Evolutionary conservation across 495 filamentous ascomycete species (phyloP), one percentile per base, ranked within the genome.

Genomic region (Parathielavia hyrcaniae): DNA sequence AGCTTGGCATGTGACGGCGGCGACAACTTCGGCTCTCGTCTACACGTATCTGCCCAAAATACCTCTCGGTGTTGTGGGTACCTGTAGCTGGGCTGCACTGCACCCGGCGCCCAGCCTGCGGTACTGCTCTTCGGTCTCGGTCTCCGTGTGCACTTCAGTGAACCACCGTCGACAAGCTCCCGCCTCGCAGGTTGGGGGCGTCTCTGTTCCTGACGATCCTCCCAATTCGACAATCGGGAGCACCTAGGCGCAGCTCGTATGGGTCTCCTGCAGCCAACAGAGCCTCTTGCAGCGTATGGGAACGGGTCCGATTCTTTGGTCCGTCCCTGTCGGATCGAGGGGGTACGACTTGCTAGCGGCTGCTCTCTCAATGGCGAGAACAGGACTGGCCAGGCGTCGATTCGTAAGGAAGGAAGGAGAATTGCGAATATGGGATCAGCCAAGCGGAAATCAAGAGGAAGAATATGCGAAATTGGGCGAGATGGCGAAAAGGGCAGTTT

Each of bases 261-360:
- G 49, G 60, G 39, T 57, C 52, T 46, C 55, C 46, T 69, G 66
- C 61, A 61, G 62, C 61, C 62, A 62, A 63, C 61, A 50, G 60
- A 57, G 57, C 60, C 57, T 40, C 19, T 41, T 36, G 47, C 63
- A 62, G 57, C 64, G 61, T 67, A 60, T 64, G 43, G 57, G 60
- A 36, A 51, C 56, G 54, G 61, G 61, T 56, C 67, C 67, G 61
- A 50, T 23, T 53, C 45, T 56, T 62, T 48, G 64, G 65, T 43
- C 61, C 55, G n/a, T 50, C 54, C 52, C 32, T 59, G 35, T 60
- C 50, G 49, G 46, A 22, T 39, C 53, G 41, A 55, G 47, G 38
- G 4, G 36, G 34, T 30, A 30, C 26, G 3, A 30, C 26, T 16
- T 49, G 32, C 17, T 49, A 35, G 23, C 44, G 36, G 40, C 44